Base-by-base conservation (phyloP, 176 grass and related monocot species). In the Phragmites australis region DNA sequence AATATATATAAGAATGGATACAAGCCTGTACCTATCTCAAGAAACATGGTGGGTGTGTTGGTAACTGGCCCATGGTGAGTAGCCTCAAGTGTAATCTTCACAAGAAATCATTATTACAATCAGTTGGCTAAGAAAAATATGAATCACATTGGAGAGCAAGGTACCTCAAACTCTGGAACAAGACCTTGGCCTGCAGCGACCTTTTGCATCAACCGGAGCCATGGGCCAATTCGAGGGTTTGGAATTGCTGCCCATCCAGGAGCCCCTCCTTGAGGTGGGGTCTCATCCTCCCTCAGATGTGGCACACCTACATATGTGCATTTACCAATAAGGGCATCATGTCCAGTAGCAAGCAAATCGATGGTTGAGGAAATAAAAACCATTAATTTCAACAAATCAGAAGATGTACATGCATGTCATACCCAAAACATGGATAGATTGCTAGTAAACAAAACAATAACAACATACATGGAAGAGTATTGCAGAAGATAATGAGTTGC, bases 51-150 rank as follows among this genome's bases (percentile, higher is more conserved):
- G 11, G 87, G 91, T 34, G 82, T 94, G 80, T 78, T 88, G 39
- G 92, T 93, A 54, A 97, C 79, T 17, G 94, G 94, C 65, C 91
- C 91, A 88, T 97, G 94, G 81, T 97, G 94, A 76, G 94, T 97
- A 88, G 89, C 94, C 83, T 94, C 94, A 69, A 94, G 84, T 12
- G 94, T 97, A 79, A 97, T 81, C 91, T 97, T 81, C 75, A 82
- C n/a, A 68, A 18, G 39, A 1, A 45, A 79, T 44, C 47, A 43
- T 18, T 27, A 83, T 75, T 75, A 39, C 10, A 55, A 76, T 70
- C 69, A 80, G 46, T 60, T 56, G 40, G 72, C 19, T 45, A 15
- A 72, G 57, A 42, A 64, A 29, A 32, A 51, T 17, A 39, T 37
- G 14, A 5, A 34, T 11, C 41, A 69, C 45, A 16, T 48, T 30